Percentiles rank a stretch among this genome's conserved stretches.
Evolutionary conservation across 2,329 filamentous ascomycete genomes (phyloP).

Genomic region (Fusarium pininemorale): DNA sequence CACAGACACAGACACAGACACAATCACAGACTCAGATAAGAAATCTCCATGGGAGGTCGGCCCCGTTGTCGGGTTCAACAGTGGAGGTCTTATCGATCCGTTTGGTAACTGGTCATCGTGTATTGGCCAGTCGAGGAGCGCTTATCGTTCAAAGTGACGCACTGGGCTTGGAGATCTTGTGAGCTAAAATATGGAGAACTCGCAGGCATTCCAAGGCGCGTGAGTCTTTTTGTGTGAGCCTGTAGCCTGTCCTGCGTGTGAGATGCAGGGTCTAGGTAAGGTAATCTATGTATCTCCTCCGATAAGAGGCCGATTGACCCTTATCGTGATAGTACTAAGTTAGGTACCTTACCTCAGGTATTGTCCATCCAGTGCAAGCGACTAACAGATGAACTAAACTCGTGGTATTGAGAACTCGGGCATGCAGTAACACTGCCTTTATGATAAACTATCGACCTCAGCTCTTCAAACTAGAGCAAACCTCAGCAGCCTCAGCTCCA

Average conservation of each 20-base stretch:
- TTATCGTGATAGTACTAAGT: neutral
- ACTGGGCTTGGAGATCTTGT: constrained; percentile 37
- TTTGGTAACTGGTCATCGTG: constrained; percentile 33
- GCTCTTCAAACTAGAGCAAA: neutral
- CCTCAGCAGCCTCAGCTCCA: neutral
- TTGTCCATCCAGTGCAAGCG: neutral
- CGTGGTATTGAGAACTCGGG: neutral
- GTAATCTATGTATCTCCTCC: neutral
- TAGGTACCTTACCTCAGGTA: neutral
- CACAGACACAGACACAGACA: neutral
- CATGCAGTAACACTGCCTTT: neutral
- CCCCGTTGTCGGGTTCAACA: constrained; percentile 29
- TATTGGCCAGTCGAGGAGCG: constrained; percentile 35
- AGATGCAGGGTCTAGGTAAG: constrained; percentile 7
- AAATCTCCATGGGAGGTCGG: neutral
- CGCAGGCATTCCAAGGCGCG: constrained; percentile 13
- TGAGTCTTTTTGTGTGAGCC: constrained; percentile 15
- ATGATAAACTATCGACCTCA: neutral
- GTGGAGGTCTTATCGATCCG: constrained; percentile 30
- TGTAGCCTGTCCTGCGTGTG: neutral
- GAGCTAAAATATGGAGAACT: constrained; percentile 40
- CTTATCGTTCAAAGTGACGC: constrained; percentile 40
- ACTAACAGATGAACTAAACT: neutral
- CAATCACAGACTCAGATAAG: constrained; percentile 12
- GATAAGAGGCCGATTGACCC: neutral